Evolutionary conservation across 2,329 filamentous ascomycete genomes (phyloP).

Genomic region (Aspergillus neoniger): DNA sequence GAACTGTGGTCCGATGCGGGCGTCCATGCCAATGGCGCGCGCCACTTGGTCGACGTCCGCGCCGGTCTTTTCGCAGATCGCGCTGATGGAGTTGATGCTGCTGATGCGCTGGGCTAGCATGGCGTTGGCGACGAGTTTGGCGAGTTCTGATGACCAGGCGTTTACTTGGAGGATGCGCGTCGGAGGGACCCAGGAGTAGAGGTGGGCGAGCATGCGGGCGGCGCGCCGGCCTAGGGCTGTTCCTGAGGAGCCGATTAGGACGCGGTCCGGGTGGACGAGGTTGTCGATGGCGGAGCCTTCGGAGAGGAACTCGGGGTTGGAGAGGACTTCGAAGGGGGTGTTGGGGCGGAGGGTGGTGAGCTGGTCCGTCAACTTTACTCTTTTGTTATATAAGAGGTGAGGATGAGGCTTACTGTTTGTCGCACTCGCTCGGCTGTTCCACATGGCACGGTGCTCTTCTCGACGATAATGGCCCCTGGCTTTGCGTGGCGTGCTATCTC

Average conservation of each 20-base stretch:
- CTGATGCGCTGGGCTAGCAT: conserved; percentile 79
- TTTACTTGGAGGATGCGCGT: conserved; percentile 71
- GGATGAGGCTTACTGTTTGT: conserved; percentile 58
- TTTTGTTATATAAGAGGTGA: background rate
- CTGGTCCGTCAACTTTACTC: conserved; percentile 7
- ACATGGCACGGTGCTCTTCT: conserved; percentile 80
- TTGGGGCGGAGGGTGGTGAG: conserved; percentile 54
- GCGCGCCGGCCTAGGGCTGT: conserved; percentile 63
- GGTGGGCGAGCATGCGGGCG: conserved; percentile 62
- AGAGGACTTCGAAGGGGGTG: conserved; percentile 72
- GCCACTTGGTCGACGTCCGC: conserved; percentile 75
- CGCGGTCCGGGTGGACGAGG: conserved; percentile 69
- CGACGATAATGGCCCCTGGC: conserved; percentile 71
- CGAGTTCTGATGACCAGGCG: conserved; percentile 74
- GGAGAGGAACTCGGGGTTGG: conserved; percentile 79
- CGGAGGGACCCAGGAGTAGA: conserved; percentile 73
- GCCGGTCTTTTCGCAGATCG: conserved; percentile 74
- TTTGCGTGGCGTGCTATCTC: conserved; percentile 68
- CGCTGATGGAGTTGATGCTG: conserved; percentile 79
- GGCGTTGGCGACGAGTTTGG: conserved; percentile 77
- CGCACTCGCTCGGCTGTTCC: conserved; percentile 70
- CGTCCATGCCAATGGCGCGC: conserved; percentile 67
- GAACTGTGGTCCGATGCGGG: conserved; percentile 71
- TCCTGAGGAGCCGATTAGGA: conserved; percentile 70
- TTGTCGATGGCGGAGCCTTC: conserved; percentile 75